These are phyloP conservation scores for Macrolepiota dolichaula DNA, from an alignment of 768 basidiomycete species.

Conservation along the genomic window DNA sequence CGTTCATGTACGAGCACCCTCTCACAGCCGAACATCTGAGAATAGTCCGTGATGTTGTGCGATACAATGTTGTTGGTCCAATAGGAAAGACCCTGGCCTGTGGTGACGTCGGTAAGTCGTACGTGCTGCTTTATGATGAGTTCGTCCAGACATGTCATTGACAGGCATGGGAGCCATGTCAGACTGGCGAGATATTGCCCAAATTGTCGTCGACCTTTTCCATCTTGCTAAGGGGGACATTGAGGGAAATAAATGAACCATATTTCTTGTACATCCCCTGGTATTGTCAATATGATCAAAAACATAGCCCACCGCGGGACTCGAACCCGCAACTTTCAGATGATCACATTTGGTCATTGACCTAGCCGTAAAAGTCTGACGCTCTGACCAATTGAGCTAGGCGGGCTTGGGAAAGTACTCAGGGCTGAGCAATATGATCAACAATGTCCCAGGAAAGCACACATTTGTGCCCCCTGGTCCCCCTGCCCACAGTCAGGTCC, in stretches of 20 bases:
- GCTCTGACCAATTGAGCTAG: slow-evolving; percentile 15
- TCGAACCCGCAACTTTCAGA: slow-evolving; percentile 15
- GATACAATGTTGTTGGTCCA: slow-evolving; percentile 82
- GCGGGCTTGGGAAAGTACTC: background rate
- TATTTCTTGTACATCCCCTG: too few relatives aligned
- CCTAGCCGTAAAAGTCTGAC: slow-evolving; percentile 13
- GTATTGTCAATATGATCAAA: background rate
- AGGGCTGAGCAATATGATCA: too few relatives aligned
- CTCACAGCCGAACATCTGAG: slow-evolving; percentile 83
- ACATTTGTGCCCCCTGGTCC: too few relatives aligned
- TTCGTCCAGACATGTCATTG: background rate
- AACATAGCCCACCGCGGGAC: slow-evolving; percentile 12
- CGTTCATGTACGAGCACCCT: slow-evolving; percentile 93
- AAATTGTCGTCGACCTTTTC: slow-evolving; percentile 62
- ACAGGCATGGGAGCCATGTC: slow-evolving; percentile 92
- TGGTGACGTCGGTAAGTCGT: slow-evolving; percentile 76
- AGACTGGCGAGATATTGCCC: slow-evolving; percentile 89
- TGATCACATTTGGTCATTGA: background rate
- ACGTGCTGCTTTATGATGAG: background rate
- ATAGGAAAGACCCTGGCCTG: slow-evolving; percentile 88
- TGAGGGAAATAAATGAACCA: background rate
- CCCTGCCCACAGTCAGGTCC: too few relatives aligned
- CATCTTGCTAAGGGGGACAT: slow-evolving; percentile 18
- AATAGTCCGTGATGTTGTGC: slow-evolving; percentile 68
- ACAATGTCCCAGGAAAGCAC: background rate